Evolutionary conservation across 352 stramenopile genomes (phyloP).

Genomic region (Hyaloperonospora arabidopsidis): DNA sequence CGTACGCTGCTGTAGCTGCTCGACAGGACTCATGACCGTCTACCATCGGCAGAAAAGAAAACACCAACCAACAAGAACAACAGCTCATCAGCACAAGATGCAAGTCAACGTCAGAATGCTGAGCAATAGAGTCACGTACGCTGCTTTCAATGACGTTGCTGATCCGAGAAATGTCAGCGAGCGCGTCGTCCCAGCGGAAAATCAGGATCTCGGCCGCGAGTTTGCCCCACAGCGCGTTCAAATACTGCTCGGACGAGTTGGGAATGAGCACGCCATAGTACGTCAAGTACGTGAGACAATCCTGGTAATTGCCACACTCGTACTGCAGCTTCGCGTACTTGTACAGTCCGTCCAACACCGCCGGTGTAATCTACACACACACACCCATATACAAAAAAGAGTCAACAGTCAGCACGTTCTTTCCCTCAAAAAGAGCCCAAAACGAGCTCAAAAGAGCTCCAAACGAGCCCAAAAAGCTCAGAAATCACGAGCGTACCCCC

Average conservation of each 20-base stretch:
- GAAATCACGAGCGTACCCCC: conserved; percentile 35
- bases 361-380: conserved; percentile 62
- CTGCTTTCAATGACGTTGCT: conserved; percentile 91
- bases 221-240: conserved; percentile 93
- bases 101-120: background rate
- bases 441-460: too few species aligned
- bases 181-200: conserved; percentile 93
- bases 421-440: too few species aligned
- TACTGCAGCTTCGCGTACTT: conserved; percentile 95
- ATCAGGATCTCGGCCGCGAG: conserved; percentile 94
- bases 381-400: too few species aligned
- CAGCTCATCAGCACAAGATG: conserved; percentile 1
- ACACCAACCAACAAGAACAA: conserved; percentile 1
- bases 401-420: too few species aligned
- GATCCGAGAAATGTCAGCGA: conserved; percentile 90
- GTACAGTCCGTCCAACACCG: conserved; percentile 88
- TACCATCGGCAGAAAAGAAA: conserved; percentile 11
- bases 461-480: too few species aligned
- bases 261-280: conserved; percentile 86
- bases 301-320: conserved; percentile 94
- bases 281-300: conserved; percentile 84
- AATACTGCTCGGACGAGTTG: conserved; percentile 78
- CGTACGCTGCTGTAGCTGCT: conserved; percentile 94
- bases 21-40: conserved; percentile 72
- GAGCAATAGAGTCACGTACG: conserved; percentile 34